Evolutionary conservation across 1,284 basidiomycete species (phyloP).

Genomic region (Puccinia polysora): DNA sequence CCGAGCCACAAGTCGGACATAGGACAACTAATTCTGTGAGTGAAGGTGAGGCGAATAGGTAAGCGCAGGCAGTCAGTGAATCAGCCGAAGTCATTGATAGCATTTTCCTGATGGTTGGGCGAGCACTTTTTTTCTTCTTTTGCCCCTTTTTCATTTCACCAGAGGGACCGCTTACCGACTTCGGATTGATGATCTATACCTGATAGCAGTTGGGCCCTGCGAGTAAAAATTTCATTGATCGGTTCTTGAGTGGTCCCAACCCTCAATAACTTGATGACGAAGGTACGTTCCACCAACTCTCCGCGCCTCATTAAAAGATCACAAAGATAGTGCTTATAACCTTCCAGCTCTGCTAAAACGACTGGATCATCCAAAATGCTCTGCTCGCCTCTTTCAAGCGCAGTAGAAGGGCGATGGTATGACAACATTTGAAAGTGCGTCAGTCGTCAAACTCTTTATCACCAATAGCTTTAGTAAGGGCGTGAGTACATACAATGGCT

Average conservation of each 20-base stretch:
- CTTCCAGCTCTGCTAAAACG: conserved; percentile 21
- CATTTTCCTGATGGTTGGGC: too few relatives aligned
- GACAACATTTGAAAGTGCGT: too few relatives aligned
- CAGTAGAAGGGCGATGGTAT: not conserved
- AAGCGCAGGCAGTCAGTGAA: not conserved
- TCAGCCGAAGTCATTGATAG: not conserved
- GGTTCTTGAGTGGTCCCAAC: not conserved
- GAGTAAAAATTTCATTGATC: not conserved
- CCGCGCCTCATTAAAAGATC: conserved; percentile 30
- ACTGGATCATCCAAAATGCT: conserved; percentile 9
- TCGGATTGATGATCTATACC: conserved; percentile 11
- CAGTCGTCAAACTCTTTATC: too few relatives aligned
- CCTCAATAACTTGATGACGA: conserved; percentile 33
- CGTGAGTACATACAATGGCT: not conserved
- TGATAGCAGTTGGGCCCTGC: conserved; percentile 16
- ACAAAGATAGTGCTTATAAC: conserved; percentile 30
- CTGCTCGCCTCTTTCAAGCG: not conserved
- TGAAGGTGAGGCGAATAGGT: not conserved
- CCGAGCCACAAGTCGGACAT: not conserved
- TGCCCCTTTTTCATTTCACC: not conserved
- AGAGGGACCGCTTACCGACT: conserved; percentile 7
- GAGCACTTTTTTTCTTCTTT: too few relatives aligned
- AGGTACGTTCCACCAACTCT: conserved; percentile 16
- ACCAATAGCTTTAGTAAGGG: not conserved
- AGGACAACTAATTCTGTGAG: not conserved